Evolutionary conservation across 2,329 filamentous ascomycete genomes (phyloP).

Genomic region (Hymenoscyphus repandus): DNA sequence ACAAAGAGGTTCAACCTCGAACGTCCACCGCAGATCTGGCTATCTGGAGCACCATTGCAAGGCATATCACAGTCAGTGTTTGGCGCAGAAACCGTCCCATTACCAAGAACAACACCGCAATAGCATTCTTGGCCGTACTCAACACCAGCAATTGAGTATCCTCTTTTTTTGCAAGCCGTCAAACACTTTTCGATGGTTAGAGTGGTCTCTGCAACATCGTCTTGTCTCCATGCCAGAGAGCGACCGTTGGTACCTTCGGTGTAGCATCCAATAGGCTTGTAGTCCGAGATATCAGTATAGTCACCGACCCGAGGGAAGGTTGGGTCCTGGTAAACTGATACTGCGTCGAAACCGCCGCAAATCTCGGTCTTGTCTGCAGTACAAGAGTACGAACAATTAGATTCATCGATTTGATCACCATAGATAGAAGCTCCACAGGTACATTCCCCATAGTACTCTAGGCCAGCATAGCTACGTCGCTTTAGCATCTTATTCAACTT

Average conservation of each 20-base stretch:
- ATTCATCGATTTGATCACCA: conserved; percentile 22
- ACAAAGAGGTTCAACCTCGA: conserved; percentile 35
- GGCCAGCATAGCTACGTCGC: conserved; percentile 26
- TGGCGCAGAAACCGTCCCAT: conserved; percentile 22
- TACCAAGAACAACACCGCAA: conserved; percentile 35
- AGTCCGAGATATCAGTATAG: conserved; percentile 27
- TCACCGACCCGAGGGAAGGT: conserved; percentile 28
- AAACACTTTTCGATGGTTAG: conserved; percentile 35
- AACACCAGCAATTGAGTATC: conserved; percentile 36
- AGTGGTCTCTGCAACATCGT: conserved; percentile 26
- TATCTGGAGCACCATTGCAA: conserved; percentile 31
- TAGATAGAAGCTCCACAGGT: conserved; percentile 33
- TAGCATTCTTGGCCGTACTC: conserved; percentile 37
- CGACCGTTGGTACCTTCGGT: conserved; percentile 31
- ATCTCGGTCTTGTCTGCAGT: conserved; percentile 21
- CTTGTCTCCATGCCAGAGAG: conserved; percentile 29
- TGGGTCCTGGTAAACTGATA: conserved; percentile 32
- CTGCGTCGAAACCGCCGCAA: conserved; percentile 23
- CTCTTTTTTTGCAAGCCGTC: conserved; percentile 33
- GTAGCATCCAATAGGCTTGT: conserved; percentile 36
- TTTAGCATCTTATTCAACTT: too few species aligned
- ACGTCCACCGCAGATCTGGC: conserved; percentile 33
- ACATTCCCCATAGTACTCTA: conserved; percentile 30
- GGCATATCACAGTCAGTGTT: conserved; percentile 28
- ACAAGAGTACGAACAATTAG: conserved; percentile 24